Conservation (phyloP, 2,329 filamentous ascomycete species). For the Aspergillus sp. region DNA sequence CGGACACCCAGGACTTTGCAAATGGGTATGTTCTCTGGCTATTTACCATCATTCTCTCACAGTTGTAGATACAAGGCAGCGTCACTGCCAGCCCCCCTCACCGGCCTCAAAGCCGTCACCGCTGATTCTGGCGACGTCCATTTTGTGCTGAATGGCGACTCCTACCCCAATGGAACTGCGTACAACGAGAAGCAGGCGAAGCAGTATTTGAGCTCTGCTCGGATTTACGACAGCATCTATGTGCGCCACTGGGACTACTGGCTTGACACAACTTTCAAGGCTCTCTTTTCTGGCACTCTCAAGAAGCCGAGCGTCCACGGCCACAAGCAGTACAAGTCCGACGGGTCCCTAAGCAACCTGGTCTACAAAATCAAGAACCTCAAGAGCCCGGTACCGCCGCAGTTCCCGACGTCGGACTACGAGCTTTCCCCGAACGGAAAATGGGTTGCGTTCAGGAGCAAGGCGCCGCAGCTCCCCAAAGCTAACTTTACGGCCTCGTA, state of each 20-base stretch:
- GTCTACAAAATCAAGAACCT: slow-evolving; percentile 33
- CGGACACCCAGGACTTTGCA: slow-evolving; percentile 22
- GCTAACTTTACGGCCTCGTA: slow-evolving; percentile 68
- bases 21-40: slow-evolving; percentile 17
- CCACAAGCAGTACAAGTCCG: slow-evolving; percentile 28
- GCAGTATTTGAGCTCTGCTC: slow-evolving; percentile 54
- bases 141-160: slow-evolving; percentile 48
- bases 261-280: slow-evolving; percentile 56
- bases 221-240: slow-evolving; percentile 65
- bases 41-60: slow-evolving; percentile 1
- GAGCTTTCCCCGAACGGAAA: slow-evolving; percentile 46
- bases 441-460: slow-evolving; percentile 35
- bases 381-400: slow-evolving; percentile 47
- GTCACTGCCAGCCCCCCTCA: slow-evolving; percentile 28
- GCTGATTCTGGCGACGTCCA: slow-evolving; percentile 39
- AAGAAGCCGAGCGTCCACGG: slow-evolving; percentile 25
- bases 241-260: slow-evolving; percentile 80
- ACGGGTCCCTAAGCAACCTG: slow-evolving; percentile 49
- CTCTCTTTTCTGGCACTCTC: slow-evolving; percentile 64
- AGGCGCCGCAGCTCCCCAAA: slow-evolving; percentile 32
- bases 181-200: slow-evolving; percentile 55
- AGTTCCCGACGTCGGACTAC: slow-evolving; percentile 72
- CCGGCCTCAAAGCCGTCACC: slow-evolving; percentile 29
- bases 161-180: slow-evolving; percentile 59
- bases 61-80: slow-evolving; percentile 28